Base-by-base conservation (phyloP, 306 rosid genomes). In the Heteromeles arbutifolia region DNA sequence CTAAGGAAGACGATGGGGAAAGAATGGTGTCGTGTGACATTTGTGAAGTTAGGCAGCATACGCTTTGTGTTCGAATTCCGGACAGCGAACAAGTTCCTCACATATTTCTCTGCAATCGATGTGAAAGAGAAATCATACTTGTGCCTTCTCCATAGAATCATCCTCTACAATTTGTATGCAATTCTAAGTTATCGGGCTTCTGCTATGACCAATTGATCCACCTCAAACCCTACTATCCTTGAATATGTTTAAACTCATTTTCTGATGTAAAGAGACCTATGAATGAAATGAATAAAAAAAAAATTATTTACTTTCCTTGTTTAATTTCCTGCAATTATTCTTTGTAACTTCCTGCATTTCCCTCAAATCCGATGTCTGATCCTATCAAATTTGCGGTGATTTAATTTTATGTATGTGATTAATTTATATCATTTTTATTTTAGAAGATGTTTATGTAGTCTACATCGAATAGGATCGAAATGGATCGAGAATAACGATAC, bases 1-100 rank as follows among this genome's bases (percentile, higher is more conserved):
- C 96, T 3, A 87, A 78, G 61, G 97, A 92, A 11, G 97, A 92
- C 34, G 97, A 92, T 65, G 98, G 97, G n/a, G 97, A 95, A 52
- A 85, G 96, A 43, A 86, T 89, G 92, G 83, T 95, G 1, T 72
- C 81, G 0, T 94, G 97, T 80, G 98, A 94, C 80, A 94, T 94
- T 37, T 95, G 97, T 79, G 98, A 95, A 58, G 88, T 72, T 69
- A 75, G 86, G 93, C 93, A 95, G 73, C 98, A 92, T 15, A 95
- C 97, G 13, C 84, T 87, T 25, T 95, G 96, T 77, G 89, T 86
- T 84, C 69, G 90, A 8, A 86, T 94, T 69, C 95, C 93, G 4
- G 79, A 90, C 82, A 81, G 88, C 70, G 88, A 88, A 75, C 81
- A 88, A 74, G 74, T 85, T 72, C 97, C 98, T 61, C 86, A 77